Base-by-base conservation (phyloP, 2,329 filamentous ascomycete species). In the Phaeophleospora eucalypticola region DNA sequence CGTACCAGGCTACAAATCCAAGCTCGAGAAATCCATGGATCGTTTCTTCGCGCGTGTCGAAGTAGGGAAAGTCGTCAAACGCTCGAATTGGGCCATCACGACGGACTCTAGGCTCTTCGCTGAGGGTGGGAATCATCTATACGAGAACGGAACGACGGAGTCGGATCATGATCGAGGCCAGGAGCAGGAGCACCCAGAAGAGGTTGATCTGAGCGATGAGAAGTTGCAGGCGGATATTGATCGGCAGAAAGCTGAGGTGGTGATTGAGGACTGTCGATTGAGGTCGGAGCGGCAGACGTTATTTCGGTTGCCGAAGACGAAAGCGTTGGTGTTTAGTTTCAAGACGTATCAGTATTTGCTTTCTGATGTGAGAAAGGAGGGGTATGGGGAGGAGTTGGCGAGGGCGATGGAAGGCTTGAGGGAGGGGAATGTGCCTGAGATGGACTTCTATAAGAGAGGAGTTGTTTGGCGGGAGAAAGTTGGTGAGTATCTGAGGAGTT, bases 261-360 rank as follows among this genome's bases (percentile, higher is more conserved):
- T 60, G 1, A 50, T 79, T 10, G 64, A 72, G 19, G 67, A 74
- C 49, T 70, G 66, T 27, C 56, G 67, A 19, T 44, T 84, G 17
- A 68, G 81, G 3, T 78, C 72, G 52, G 81, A 85, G 63, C 67
- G 79, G 24, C 81, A 84, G 68, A 81, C 78, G 1, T 62, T 85
- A 27, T 79, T 83, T 65, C 71, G 81, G 1, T 61, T 84, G 19
- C 79, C 79, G 3, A 53, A 65, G 39, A 76, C 71, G 0, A 68
- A 70, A 43, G 79, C 78, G 6, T 41, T 84, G 16, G 71, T 83
- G 0, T 84, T 84, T 65, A 72, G 70, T 0, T 79, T 83, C 61
- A 81, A 83, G 63, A 84, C 81, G 14, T 84, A 82, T 62, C 66
- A 73, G 47, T 83, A 84, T 62, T 71, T 72, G 1, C 61, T 84